phyloP scores from a whole-genome alignment of 441 rosid genomes.

The Populus hybrid region DNA sequence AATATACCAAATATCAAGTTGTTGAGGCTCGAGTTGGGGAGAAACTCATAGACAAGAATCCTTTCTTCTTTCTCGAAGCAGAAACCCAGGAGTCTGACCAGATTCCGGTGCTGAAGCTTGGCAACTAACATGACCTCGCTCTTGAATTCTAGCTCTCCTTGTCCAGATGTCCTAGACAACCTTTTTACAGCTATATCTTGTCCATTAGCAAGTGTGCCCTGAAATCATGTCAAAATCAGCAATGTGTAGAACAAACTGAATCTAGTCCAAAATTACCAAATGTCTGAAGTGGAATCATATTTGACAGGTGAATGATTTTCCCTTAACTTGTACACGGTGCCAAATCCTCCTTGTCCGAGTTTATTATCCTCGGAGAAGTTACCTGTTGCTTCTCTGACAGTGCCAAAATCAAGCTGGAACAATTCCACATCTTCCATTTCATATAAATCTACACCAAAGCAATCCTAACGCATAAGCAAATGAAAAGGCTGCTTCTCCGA shows the following conservation, averaged over 20 bases:
- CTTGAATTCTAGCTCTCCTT: conserved; percentile 6
- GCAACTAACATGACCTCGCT: too few relatives aligned
- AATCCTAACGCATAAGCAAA: background rate
- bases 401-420: background rate
- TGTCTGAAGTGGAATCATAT: background rate
- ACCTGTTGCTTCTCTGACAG: conserved; percentile 5
- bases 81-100: too few relatives aligned
- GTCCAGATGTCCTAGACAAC: conserved; percentile 12
- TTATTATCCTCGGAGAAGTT: conserved; percentile 7
- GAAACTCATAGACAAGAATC: too few relatives aligned
- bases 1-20: too few relatives aligned
- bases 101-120: too few relatives aligned
- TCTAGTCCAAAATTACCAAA: background rate
- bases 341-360: conserved; percentile 17
- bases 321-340: conserved; percentile 21
- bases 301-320: background rate
- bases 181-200: conserved; percentile 15
- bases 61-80: too few relatives aligned
- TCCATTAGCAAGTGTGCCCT: conserved; percentile 14
- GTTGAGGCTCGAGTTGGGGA: too few relatives aligned
- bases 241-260: background rate
- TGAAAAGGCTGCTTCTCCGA: background rate
- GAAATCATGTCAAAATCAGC: background rate
- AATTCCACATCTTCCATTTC: background rate
- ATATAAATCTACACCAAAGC: background rate